Evolutionary conservation across 176 grass and related monocot species (phyloP), one percentile per base, ranked within the genome.

Genomic region (Musa itinerans): DNA sequence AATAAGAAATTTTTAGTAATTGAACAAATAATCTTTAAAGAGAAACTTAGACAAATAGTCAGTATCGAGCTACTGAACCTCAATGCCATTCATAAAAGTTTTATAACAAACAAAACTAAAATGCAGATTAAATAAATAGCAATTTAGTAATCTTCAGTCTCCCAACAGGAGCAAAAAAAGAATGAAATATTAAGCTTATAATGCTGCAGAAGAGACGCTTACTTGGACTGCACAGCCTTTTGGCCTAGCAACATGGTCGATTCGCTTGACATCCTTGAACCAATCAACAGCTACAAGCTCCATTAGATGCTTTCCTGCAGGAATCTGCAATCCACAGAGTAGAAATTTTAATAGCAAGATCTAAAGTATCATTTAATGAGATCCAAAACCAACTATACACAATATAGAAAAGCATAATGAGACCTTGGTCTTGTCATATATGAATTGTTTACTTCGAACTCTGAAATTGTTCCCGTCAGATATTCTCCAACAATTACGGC

Each of bases 251-350:
- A 98, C 90, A 89, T 98, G 94, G 78, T 98, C 94, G 84, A 98
- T 98, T 80, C 94, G 80, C 77, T 93, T 98, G 16, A 81, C 76
- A 85, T 89, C 88, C 81, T 89, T 98, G 80, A 98, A 91, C 94
- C 94, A 98, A 86, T 98, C 94, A 87, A 98, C 94, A 86, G 88
- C 94, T 73, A 93, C 94, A 80, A 98, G 86, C 22, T 88, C 82
- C 94, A 98, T 93, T 66, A 98, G 82, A 81, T 92, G 90, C 73
- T 90, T 98, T 80, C 94, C 94, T 29, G 94, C 90, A 73, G 87
- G 88, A 87, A 93, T 84, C 94, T 98, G 69, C 54, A 56, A 2
- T 2, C 69, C n/a, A 80, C 59, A 85, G 21, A 80, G 11, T 74
- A 76, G 24, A 78, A 14, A 54, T 2, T 67, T 75, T 23, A 89